Conservation (phyloP, 768 basidiomycete species). For the Mycena galopus region DNA sequence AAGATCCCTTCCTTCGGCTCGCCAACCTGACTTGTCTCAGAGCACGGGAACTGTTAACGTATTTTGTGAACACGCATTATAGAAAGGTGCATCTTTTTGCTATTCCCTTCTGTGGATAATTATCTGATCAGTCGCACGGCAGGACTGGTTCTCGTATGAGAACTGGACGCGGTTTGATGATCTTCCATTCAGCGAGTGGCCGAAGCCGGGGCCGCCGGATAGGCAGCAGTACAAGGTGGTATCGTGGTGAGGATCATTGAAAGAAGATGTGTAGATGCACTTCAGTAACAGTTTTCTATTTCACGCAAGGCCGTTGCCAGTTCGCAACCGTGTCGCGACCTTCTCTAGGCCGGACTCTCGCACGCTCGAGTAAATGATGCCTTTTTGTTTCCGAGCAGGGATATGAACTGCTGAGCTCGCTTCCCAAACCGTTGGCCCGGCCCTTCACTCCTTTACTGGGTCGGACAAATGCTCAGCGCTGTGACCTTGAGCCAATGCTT, state of each 20-base stretch:
- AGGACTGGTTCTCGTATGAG: constrained; percentile 27
- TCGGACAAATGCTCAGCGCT: neutral
- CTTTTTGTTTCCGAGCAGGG: constrained; percentile 1
- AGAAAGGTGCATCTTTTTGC: no score
- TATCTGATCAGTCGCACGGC: neutral
- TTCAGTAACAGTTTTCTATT: neutral
- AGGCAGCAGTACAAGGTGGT: neutral
- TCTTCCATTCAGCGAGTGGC: constrained; percentile 36
- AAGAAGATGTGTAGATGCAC: neutral
- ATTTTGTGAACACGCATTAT: no score
- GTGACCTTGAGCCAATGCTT: neutral
- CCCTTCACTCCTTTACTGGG: neutral
- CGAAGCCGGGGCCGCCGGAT: no score
- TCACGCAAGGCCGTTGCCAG: neutral
- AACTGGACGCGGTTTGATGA: constrained; percentile 37
- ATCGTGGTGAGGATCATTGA: neutral
- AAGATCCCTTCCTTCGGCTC: no score
- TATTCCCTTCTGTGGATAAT: no score
- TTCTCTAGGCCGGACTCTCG: neutral
- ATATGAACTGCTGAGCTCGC: neutral
- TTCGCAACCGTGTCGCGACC: neutral
- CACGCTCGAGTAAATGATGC: constrained; percentile 1
- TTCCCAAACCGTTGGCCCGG: neutral
- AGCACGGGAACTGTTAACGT: no score
- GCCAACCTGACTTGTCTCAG: no score